These are phyloP conservation scores for Chionographis japonica DNA, from an alignment of 106 monocot species.

Conservation along the genomic window DNA sequence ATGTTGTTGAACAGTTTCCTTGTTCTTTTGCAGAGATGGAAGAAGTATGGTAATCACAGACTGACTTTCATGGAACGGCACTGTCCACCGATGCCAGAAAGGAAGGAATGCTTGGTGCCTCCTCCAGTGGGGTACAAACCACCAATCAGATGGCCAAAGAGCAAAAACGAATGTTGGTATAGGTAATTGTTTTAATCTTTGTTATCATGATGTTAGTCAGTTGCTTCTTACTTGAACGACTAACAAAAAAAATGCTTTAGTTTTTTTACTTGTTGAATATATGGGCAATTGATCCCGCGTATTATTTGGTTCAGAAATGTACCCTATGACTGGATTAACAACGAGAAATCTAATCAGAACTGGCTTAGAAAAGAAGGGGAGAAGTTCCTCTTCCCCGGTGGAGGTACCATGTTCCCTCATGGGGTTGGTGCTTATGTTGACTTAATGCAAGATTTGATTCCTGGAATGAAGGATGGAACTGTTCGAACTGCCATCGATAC, in stretches of 20 bases:
- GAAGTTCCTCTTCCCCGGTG: conserved; percentile 78
- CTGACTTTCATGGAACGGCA: conserved; percentile 87
- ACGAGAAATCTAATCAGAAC: conserved; percentile 77
- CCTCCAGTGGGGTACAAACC: conserved; percentile 76
- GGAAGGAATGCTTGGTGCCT: conserved; percentile 79
- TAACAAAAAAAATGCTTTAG: too few species aligned
- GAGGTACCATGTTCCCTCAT: conserved; percentile 86
- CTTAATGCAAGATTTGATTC: conserved; percentile 66
- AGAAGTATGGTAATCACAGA: conserved; percentile 70
- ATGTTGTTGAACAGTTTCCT: neutral
- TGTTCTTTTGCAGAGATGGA: conserved; percentile 53
- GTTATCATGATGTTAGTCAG: neutral
- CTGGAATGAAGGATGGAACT: conserved; percentile 83
- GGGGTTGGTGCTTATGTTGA: conserved; percentile 75
- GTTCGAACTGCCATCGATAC: conserved; percentile 89
- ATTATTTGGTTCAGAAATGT: conserved; percentile 51
- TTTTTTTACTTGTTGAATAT: too few species aligned
- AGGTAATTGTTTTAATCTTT: conserved; percentile 36
- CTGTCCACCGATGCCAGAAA: conserved; percentile 64
- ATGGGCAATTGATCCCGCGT: too few species aligned
- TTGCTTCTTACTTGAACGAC: neutral
- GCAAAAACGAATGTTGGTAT: conserved; percentile 87
- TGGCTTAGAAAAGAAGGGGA: conserved; percentile 84
- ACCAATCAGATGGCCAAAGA: conserved; percentile 88
- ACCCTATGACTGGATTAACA: conserved; percentile 88